Percentiles rank a stretch among this genome's conserved stretches.
These are phyloP conservation scores for Annulohypoxylon maeteangense DNA, from an alignment of 495 filamentous ascomycete genomes.

Conservation along the genomic window DNA sequence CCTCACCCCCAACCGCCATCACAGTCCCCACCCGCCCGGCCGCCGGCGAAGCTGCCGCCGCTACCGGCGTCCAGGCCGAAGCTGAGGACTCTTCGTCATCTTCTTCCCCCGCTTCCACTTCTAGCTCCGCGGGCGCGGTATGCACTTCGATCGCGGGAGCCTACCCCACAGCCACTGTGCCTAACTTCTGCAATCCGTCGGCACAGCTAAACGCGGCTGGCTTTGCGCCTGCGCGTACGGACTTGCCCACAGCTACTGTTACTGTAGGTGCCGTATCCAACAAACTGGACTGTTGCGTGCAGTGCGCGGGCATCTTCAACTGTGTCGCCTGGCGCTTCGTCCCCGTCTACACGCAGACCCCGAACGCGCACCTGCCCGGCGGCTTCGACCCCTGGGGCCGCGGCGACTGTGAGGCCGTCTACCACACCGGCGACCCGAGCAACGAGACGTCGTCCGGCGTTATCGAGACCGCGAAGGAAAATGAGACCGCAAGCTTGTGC, in stretches of 20 bases:
- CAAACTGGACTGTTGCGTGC: constrained; percentile 47
- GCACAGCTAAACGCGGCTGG: constrained; percentile 40
- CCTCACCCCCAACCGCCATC: constrained; percentile 39
- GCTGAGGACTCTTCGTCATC: not conserved
- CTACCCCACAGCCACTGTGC: constrained; percentile 42
- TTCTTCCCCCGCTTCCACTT: not conserved
- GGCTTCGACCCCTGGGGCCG: constrained; percentile 47
- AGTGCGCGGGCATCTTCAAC: constrained; percentile 46
- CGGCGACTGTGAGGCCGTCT: constrained; percentile 43
- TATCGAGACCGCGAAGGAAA: not conserved
- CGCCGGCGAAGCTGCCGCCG: not conserved
- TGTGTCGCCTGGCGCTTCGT: constrained; percentile 47
- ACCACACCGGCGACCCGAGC: constrained; percentile 35
- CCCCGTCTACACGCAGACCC: constrained; percentile 35
- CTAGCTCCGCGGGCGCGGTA: constrained; percentile 3
- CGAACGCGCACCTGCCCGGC: constrained; percentile 39
- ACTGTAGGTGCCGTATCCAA: constrained; percentile 41
- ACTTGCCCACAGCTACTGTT: constrained; percentile 35
- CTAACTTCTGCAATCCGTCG: constrained; percentile 46
- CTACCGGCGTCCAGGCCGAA: constrained; percentile 9
- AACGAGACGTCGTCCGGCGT: not conserved
- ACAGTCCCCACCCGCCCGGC: constrained; percentile 26
- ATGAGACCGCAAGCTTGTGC: constrained; percentile 28
- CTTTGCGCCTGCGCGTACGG: constrained; percentile 24
- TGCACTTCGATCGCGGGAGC: constrained; percentile 41